Percentiles rank a stretch among this genome's conserved stretches.
These are phyloP conservation scores for Saccharomycopsis phalli DNA, from an alignment of 1,139 yeast genomes.

Conservation along the genomic window DNA sequence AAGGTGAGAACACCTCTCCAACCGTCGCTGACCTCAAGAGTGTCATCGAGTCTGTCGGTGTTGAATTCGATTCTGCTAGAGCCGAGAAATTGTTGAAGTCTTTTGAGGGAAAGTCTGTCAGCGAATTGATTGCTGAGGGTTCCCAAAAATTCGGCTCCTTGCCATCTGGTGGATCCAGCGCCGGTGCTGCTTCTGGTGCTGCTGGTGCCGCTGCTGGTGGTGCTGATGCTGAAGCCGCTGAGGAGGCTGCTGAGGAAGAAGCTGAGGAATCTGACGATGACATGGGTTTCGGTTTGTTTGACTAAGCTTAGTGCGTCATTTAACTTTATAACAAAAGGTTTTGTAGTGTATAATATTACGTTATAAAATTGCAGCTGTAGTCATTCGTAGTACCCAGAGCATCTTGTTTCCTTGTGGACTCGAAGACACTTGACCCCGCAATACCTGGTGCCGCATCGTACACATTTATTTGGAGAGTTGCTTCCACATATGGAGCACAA, in stretches of 20 bases:
- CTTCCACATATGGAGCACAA: conserved; percentile 38
- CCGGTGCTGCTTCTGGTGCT: conserved; percentile 48
- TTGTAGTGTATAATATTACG: too few relatives aligned
- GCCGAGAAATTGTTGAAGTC: conserved; percentile 56
- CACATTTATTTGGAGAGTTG: conserved; percentile 32
- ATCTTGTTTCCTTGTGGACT: conserved; percentile 36
- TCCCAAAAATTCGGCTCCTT: conserved; percentile 74
- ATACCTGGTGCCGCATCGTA: conserved; percentile 31
- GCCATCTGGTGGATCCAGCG: conserved; percentile 79
- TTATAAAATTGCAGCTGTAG: neutral
- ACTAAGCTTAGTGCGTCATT: conserved; percentile 34
- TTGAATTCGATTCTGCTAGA: conserved; percentile 71
- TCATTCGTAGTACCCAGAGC: conserved; percentile 23
- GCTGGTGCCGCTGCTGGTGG: conserved; percentile 44
- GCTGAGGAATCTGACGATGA: conserved; percentile 61
- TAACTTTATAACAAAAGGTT: neutral
- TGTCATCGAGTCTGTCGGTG: conserved; percentile 68
- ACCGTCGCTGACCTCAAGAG: conserved; percentile 63
- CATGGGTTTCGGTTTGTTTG: conserved; percentile 90
- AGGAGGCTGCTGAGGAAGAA: conserved; percentile 50
- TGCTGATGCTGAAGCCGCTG: conserved; percentile 52
- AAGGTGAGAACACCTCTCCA: conserved; percentile 77
- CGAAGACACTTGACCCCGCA: conserved; percentile 32
- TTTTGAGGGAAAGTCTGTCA: conserved; percentile 69
- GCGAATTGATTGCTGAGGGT: conserved; percentile 74